Conservation (phyloP, 2,329 filamentous ascomycete genomes). For the Chalaropsis ovoidea region DNA sequence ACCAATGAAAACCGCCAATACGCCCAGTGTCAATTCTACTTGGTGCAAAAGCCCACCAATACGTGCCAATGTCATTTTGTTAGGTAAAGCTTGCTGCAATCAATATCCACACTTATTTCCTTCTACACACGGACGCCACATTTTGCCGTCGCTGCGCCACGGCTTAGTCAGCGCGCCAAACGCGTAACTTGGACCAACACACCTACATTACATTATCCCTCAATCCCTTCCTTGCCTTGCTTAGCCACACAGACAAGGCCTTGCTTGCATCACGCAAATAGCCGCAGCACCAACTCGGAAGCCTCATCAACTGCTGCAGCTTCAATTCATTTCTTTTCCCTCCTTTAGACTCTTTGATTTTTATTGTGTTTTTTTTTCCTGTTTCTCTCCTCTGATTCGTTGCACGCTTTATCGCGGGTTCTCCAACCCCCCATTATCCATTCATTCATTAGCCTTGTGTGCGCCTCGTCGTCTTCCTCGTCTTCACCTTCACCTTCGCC, state of each 20-base stretch:
- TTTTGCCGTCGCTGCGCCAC: not conserved
- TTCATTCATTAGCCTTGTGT: conserved; percentile 12
- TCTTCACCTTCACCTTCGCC: too few relatives aligned
- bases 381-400: not conserved
- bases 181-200: not conserved
- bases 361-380: conserved; percentile 8
- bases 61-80: not conserved
- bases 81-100: not conserved
- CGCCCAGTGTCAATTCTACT: not conserved
- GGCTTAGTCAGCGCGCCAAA: conserved; percentile 5
- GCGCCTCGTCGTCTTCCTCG: not conserved
- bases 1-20: not conserved
- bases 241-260: conserved; percentile 5
- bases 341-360: conserved; percentile 10
- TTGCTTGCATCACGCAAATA: conserved; percentile 8
- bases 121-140: conserved; percentile 1
- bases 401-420: conserved; percentile 14
- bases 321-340: conserved; percentile 15
- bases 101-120: not conserved
- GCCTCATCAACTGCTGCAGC: not conserved
- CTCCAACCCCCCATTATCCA: conserved; percentile 1
- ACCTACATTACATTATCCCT: conserved; percentile 4
- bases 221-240: not conserved
- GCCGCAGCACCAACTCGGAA: not conserved
- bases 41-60: not conserved